Evolutionary conservation across 495 filamentous ascomycete genomes (phyloP).

Genomic region (Echria macrotheca): DNA sequence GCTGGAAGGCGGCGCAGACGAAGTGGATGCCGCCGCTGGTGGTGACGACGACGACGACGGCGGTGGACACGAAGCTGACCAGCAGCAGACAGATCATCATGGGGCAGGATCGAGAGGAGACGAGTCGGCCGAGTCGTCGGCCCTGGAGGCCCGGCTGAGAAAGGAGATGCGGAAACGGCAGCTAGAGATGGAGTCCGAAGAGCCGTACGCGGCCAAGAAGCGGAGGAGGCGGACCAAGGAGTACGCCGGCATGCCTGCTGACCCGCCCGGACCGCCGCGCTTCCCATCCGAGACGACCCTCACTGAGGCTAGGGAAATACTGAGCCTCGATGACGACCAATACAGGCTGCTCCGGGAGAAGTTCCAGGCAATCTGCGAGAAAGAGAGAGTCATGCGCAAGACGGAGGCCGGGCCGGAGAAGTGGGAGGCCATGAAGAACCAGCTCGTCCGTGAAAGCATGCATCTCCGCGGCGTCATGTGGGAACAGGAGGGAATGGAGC

Average conservation of each 20-base stretch:
- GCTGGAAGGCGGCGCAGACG: not conserved
- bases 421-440: slow-evolving; percentile 68
- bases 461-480: slow-evolving; percentile 64
- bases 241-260: slow-evolving; percentile 67
- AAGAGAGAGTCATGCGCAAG: slow-evolving; percentile 65
- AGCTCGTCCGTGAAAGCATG: slow-evolving; percentile 57
- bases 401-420: slow-evolving; percentile 62
- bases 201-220: slow-evolving; percentile 60
- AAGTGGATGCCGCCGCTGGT: slow-evolving; percentile 28
- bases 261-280: slow-evolving; percentile 67
- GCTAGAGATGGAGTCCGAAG: slow-evolving; percentile 58
- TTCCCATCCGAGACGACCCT: slow-evolving; percentile 80
- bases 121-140: too few species aligned
- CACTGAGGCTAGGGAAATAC: slow-evolving; percentile 67
- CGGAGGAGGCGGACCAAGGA: slow-evolving; percentile 65
- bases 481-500: slow-evolving; percentile 39
- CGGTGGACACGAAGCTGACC: not conserved
- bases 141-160: slow-evolving; percentile 45
- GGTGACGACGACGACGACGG: not conserved
- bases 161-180: slow-evolving; percentile 51
- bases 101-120: not conserved
- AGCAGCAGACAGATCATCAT: too few species aligned
- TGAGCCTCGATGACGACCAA: slow-evolving; percentile 49
- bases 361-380: slow-evolving; percentile 65
- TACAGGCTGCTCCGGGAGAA: slow-evolving; percentile 60